phyloP scores from a whole-genome alignment of 1,284 basidiomycete species.

The Ustilago esculenta region DNA sequence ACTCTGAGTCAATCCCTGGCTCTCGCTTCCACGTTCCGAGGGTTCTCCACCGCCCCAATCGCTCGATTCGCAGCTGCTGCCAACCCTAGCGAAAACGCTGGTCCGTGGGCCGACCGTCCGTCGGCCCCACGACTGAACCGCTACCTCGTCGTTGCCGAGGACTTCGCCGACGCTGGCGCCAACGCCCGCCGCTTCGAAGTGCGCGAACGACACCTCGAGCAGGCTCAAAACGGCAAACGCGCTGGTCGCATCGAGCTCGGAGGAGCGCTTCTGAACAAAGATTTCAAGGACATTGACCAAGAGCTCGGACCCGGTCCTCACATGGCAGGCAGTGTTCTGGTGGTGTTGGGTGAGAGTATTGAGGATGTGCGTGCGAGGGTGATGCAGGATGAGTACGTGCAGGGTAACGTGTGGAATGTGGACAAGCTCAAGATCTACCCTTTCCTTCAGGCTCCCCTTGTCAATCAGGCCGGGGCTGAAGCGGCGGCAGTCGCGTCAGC shows the following conservation, averaged over 20 bases:
- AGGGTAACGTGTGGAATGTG: conserved; percentile 47
- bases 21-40: background rate
- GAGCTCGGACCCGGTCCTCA: conserved; percentile 35
- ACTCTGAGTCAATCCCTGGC: too few species aligned
- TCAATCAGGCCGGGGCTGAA: background rate
- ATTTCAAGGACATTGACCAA: conserved; percentile 47
- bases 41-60: conserved; percentile 10
- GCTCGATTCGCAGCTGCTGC: conserved; percentile 6
- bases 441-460: conserved; percentile 50
- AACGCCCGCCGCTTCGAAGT: conserved; percentile 52
- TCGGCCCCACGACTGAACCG: conserved; percentile 31
- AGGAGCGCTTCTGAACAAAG: conserved; percentile 47
- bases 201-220: conserved; percentile 51
- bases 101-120: conserved; percentile 45
- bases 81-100: background rate
- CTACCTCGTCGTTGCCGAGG: conserved; percentile 53
- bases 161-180: conserved; percentile 37
- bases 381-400: conserved; percentile 50
- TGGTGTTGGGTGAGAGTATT: conserved; percentile 53
- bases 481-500: background rate
- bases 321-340: conserved; percentile 46
- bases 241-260: conserved; percentile 53
- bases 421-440: conserved; percentile 47
- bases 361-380: conserved; percentile 44
- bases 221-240: conserved; percentile 44